A percentile compares a stretch with the other conserved stretches of the same genome.
These are phyloP conservation scores for Scleromitrula shiraiana DNA, from an alignment of 2,329 filamentous ascomycete genomes.

Conservation along the genomic window DNA sequence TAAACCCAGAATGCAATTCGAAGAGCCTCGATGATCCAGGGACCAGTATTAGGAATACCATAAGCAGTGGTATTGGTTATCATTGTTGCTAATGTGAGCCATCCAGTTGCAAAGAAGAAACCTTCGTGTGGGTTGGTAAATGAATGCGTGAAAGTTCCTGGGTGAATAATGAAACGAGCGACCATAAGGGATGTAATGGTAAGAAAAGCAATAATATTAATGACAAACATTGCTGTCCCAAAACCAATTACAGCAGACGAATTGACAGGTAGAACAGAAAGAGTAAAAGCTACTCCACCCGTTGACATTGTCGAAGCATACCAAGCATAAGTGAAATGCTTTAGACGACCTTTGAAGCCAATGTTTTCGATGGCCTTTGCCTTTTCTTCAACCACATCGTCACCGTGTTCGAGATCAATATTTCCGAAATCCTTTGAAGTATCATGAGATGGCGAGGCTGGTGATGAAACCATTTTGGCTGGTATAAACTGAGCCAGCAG, in stretches of 20 bases:
- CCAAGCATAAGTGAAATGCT: conserved; percentile 9
- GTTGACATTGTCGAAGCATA: conserved; percentile 51
- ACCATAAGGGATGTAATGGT: conserved; percentile 46
- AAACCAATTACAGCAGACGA: conserved; percentile 54
- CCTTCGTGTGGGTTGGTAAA: conserved; percentile 59
- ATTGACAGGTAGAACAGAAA: conserved; percentile 47
- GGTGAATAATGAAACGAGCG: conserved; percentile 54
- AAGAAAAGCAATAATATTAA: conserved; percentile 59
- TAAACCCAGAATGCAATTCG: conserved; percentile 66
- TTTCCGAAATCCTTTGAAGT: neutral
- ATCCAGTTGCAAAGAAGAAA: conserved; percentile 66
- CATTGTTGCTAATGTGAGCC: conserved; percentile 59
- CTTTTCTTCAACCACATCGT: neutral
- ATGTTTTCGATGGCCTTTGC: neutral
- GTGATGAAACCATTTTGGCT: conserved; percentile 5
- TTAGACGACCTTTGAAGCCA: conserved; percentile 3
- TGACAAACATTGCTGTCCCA: conserved; percentile 59
- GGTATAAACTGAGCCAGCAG: conserved; percentile 8
- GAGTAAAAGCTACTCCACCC: conserved; percentile 58
- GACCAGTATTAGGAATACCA: conserved; percentile 47
- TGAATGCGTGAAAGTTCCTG: conserved; percentile 44
- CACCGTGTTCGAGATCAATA: neutral
- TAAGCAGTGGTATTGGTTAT: conserved; percentile 61
- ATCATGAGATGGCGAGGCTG: neutral
- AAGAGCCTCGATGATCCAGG: conserved; percentile 49